A percentile compares a stretch with the other conserved stretches of the same genome.
Conservation (phyloP, 2,329 filamentous ascomycete genomes). For the Alternaria tenuissima region DNA sequence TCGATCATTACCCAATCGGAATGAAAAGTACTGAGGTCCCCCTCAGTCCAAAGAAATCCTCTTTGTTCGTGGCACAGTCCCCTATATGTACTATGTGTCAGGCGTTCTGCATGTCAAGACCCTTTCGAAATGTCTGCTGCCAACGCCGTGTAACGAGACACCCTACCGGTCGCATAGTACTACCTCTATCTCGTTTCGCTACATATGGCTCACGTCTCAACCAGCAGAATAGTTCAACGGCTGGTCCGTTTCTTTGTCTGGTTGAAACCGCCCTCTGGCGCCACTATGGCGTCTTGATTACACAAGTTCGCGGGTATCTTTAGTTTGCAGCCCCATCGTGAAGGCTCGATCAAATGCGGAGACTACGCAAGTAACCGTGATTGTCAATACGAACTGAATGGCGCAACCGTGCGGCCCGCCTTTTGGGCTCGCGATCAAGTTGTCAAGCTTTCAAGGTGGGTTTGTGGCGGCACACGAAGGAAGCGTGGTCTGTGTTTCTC, state of each 20-base stretch:
- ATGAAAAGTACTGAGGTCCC: constrained; percentile 1
- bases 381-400: constrained; percentile 18
- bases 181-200: constrained; percentile 14
- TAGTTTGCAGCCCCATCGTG: background rate
- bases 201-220: constrained; percentile 13
- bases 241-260: constrained; percentile 2
- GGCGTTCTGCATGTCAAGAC: constrained; percentile 41
- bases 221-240: background rate
- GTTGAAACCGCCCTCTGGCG: constrained; percentile 19
- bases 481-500: constrained; percentile 4
- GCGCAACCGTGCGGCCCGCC: constrained; percentile 18
- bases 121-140: constrained; percentile 32
- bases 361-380: constrained; percentile 13
- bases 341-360: background rate
- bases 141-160: constrained; percentile 37
- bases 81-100: constrained; percentile 13
- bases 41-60: background rate
- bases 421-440: constrained; percentile 2
- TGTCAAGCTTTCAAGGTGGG: constrained; percentile 12
- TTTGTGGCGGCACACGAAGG: constrained; percentile 8
- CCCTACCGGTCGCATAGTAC: constrained; percentile 26
- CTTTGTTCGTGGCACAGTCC: constrained; percentile 19
- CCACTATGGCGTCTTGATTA: constrained; percentile 11
- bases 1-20: background rate
- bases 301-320: background rate